These are phyloP conservation scores for Amaranthus palmeri DNA, from an alignment of 148 eudicot genomes.

Conservation along the genomic window DNA sequence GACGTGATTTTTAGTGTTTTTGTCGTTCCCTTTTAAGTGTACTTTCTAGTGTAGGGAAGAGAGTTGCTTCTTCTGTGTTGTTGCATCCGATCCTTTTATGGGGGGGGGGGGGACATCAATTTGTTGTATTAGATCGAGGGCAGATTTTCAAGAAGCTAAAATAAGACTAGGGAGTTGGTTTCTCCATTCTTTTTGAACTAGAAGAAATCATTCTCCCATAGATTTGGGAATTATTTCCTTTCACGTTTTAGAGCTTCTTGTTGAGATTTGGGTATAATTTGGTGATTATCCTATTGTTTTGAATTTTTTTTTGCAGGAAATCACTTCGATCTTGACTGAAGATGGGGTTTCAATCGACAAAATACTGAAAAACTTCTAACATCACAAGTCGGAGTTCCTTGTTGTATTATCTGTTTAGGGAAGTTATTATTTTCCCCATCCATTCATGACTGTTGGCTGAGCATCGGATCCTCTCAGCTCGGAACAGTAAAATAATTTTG, in stretches of 20 bases:
- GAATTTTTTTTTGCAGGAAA: conserved; percentile 56
- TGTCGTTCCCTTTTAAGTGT: no score
- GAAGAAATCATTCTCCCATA: no score
- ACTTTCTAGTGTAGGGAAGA: no score
- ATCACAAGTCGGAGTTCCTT: neutral
- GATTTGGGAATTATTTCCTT: no score
- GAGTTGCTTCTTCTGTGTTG: no score
- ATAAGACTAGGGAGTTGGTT: neutral
- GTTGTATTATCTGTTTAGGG: conserved; percentile 20
- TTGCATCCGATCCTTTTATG: no score
- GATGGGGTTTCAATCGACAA: conserved; percentile 66
- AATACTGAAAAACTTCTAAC: conserved; percentile 74
- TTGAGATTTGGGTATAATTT: neutral
- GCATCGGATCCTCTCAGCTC: conserved; percentile 10
- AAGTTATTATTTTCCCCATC: conserved; percentile 21
- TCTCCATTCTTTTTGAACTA: no score
- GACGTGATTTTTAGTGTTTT: no score
- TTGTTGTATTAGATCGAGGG: neutral
- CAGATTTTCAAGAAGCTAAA: neutral
- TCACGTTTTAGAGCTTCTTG: neutral
- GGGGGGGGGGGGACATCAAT: no score
- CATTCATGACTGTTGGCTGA: conserved; percentile 12
- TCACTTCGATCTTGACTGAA: conserved; percentile 61
- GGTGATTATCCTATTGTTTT: neutral
- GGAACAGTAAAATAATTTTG: conserved; percentile 16